Conservation (phyloP, 2,329 filamentous ascomycete genomes). For the Xylariaceae sp. region DNA sequence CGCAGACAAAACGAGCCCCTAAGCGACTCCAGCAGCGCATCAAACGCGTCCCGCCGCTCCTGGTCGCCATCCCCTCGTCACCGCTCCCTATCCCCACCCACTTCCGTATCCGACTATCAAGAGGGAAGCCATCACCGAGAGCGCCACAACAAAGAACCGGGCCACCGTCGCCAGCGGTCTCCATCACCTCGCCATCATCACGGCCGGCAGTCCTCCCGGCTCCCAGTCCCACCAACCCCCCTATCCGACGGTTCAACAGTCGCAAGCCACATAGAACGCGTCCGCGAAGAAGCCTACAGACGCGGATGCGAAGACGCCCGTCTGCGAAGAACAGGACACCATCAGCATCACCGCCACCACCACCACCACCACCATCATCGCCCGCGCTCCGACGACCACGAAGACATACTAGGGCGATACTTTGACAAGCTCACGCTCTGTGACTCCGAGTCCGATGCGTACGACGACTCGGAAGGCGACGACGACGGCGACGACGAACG, state of each 20-base stretch:
- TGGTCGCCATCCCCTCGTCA: constrained; percentile 14
- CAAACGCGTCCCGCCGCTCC: constrained; percentile 13
- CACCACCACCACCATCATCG: too few species aligned
- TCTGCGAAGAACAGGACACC: constrained; percentile 4
- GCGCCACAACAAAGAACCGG: neutral
- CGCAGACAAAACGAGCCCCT: constrained; percentile 4
- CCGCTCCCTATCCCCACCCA: constrained; percentile 14
- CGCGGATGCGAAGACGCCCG: constrained; percentile 14
- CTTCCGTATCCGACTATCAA: constrained; percentile 16
- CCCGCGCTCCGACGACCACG: neutral
- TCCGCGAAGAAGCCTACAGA: constrained; percentile 20
- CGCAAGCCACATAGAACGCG: constrained; percentile 16
- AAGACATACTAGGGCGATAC: constrained; percentile 8
- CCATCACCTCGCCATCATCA: neutral
- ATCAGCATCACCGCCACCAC: too few species aligned
- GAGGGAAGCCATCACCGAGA: neutral
- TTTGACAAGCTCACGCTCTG: constrained; percentile 5
- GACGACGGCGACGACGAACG: constrained; percentile 19
- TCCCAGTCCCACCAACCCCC: constrained; percentile 1
- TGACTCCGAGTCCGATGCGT: constrained; percentile 1
- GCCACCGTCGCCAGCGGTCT: neutral
- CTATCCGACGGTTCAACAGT: neutral
- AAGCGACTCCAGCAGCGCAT: constrained; percentile 13
- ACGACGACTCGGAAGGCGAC: constrained; percentile 7
- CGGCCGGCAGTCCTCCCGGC: neutral